phyloP scores from a whole-genome alignment of 75 land plant genomes.

The Picea glauca region DNA sequence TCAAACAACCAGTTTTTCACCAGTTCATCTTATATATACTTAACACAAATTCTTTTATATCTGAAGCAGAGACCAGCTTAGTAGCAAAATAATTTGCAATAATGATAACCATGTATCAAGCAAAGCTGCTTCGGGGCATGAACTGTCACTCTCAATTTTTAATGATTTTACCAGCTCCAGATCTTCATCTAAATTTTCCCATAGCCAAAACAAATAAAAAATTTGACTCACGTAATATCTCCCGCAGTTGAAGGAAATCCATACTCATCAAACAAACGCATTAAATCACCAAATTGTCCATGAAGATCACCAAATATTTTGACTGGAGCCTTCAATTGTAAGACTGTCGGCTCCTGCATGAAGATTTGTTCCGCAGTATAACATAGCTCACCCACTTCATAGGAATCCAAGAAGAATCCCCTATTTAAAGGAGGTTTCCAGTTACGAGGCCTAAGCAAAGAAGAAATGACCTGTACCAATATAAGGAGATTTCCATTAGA shows the following conservation, averaged over 20 bases:
- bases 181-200: neutral
- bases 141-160: neutral
- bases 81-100: neutral
- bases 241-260: conserved; percentile 94
- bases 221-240: conserved; percentile 71
- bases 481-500: neutral
- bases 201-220: neutral
- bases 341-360: conserved; percentile 74
- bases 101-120: neutral
- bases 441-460: conserved; percentile 66
- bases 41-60: neutral
- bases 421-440: conserved; percentile 77
- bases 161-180: neutral
- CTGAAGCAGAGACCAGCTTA: neutral
- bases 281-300: conserved; percentile 93
- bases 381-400: conserved; percentile 84
- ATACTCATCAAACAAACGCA: conserved; percentile 92
- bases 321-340: conserved; percentile 78
- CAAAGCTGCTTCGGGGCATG: neutral
- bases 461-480: conserved; percentile 59
- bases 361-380: conserved; percentile 87
- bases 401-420: conserved; percentile 76
- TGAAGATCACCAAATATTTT: conserved; percentile 96
- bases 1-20: no score
- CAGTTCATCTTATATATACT: no score